Base-by-base conservation (phyloP, 768 basidiomycete species). In the Inosperma sp. region DNA sequence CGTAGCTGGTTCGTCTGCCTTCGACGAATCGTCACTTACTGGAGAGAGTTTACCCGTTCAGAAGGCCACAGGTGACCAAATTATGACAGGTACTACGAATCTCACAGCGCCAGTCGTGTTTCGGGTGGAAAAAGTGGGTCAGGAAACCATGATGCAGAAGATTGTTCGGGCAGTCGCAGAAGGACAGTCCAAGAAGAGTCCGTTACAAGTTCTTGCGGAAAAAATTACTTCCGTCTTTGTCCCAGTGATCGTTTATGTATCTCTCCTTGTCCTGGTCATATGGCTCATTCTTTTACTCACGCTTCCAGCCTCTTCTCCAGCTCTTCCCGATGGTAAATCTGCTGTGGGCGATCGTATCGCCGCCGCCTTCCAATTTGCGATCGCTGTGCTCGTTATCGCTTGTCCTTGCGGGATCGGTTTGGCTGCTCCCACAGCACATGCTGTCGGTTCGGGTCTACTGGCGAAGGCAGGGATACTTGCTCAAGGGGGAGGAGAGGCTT, bases 371-470 rank as follows among this genome's bases (percentile, higher is more conserved):
- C 81, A 88, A 58, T 92, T 93, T 60, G 83, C 87, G 3, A 86
- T 92, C 30, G 80, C 88, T 2, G 85, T 86, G 7, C 84, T 92
- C 53, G 86, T 92, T 12, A 81, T 90, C 12, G 87, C 89, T 4
- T 93, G 89, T 63, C 90, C 91, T 2, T 93, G 89, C 56, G 88
- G 89, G 7, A 86, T 91, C 27, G 88, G 85, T 22, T 77, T 93
- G 5, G 91, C 91, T 3, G 88, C 88, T 3, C 91, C 91, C 0
- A 90, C 88, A 0, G 91, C 91, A 7, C 76, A 91, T 25, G 76
- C 89, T 5, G 89, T 93, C 3, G 91, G 91, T 4, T 80, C 82
- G 4, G 90, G 91, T 3, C 68, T 93, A 5, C 85, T 87, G 2
- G 90, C 91, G 3, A 82, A 83, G 60, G 69, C 74, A 36, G 91